Evolutionary conservation across 1,284 basidiomycete genomes (phyloP), one percentile per base, ranked within the genome.

Genomic region (Gymnopus androsaceus): DNA sequence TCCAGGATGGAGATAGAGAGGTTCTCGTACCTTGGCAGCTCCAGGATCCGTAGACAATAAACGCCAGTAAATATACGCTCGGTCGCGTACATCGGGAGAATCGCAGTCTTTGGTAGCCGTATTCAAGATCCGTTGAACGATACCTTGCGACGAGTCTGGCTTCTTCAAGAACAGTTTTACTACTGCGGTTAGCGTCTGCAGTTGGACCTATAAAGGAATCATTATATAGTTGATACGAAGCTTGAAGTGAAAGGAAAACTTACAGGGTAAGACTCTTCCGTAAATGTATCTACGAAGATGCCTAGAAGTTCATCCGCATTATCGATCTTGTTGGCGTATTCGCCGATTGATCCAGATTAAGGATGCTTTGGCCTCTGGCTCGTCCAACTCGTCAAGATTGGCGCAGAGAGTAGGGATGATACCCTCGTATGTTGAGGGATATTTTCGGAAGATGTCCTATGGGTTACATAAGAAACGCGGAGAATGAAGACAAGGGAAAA

Each of bases 271-370:
- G 94, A 89, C 72, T 99, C 96, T 67, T 99, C 96, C 38, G 82
- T 87, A 75, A 98, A 99, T 1, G 88, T 82, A 61, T 96, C 93
- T 28, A 98, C 88, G 66, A 98, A 98, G 55, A 90, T 88, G 14
- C 87, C 84, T 57, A 99, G 78, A 36, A 98, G 78, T 67, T 98
- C 96, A 69, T 92, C 94, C 8, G 93, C 92, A 63, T 99, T 99
- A 66, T 95, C 92, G 63, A 98, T 98, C 73, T 95, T 94, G 70
- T 92, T 91, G 12, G 96, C 94, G 68, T 99, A 98, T 75, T 98
- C 95, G 50, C 96, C 96, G 54, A 99, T n/a, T 90, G 65, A 99
- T 98, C 96, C 96, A 99, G 66, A 99, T 98, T 58, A 99, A 82
- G 7, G 95, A 94, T 0, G 96, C 92, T 70, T 98, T 98, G 4